Evolutionary conservation across 2,329 filamentous ascomycete species (phyloP).

Genomic region (Beauveria sp.): DNA sequence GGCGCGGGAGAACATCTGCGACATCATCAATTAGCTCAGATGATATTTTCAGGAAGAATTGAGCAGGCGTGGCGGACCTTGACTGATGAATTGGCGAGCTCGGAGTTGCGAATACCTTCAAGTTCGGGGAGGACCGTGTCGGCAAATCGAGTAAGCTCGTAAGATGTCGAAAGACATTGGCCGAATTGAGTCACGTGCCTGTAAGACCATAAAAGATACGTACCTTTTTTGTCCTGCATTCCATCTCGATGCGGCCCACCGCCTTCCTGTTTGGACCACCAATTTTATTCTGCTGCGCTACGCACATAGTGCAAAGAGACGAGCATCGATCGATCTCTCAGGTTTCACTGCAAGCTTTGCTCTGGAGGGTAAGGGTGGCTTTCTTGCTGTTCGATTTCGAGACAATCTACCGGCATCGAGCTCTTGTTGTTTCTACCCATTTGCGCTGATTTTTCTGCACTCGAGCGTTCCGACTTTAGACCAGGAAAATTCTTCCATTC

Average conservation of each 20-base stretch:
- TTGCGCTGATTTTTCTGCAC: background rate
- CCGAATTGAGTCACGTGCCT: slow-evolving; percentile 2
- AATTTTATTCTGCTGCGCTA: slow-evolving; percentile 11
- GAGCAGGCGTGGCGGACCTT: slow-evolving; percentile 6
- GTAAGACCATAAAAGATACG: slow-evolving; percentile 7
- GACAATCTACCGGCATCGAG: background rate
- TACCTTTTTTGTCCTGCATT: background rate
- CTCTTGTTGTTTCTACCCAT: background rate
- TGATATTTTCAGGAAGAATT: background rate
- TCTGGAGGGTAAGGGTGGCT: background rate
- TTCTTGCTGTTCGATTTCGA: background rate
- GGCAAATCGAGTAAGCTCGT: slow-evolving; percentile 9
- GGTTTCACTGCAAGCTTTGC: background rate
- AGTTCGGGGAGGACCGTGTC: slow-evolving; percentile 8
- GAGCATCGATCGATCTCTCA: background rate
- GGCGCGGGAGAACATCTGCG: slow-evolving; percentile 77
- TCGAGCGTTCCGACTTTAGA: background rate
- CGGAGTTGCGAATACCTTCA: slow-evolving; percentile 4
- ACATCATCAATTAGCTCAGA: slow-evolving; percentile 32
- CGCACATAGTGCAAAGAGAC: background rate
- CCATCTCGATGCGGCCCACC: slow-evolving; percentile 4
- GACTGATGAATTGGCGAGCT: slow-evolving; percentile 9
- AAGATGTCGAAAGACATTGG: slow-evolving; percentile 7
- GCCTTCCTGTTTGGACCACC: slow-evolving; percentile 4
- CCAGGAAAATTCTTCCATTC: background rate